Evolutionary conservation across 495 filamentous ascomycete species (phyloP), one percentile per base, ranked within the genome.

Genomic region (Penicillium paxilli): DNA sequence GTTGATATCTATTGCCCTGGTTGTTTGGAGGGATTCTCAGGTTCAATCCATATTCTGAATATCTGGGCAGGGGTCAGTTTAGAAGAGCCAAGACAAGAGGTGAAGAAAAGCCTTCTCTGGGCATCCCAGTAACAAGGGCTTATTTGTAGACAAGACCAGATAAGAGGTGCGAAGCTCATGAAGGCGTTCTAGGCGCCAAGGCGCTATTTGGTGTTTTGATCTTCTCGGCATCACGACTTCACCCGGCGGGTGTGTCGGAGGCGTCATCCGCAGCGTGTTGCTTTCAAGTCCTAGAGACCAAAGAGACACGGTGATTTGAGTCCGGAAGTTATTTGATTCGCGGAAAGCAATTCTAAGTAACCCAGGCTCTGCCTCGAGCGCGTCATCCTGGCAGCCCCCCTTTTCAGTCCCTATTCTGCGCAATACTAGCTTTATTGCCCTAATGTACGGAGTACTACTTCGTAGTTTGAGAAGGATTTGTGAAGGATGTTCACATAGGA

Each of bases 131-230:
- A 10, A 41, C 38, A 8, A 42, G 40, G 20, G 40, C 40, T 42
- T 42, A 14, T 42, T 38, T 23, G 40, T 42, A 24, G 19, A 14
- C 40, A 42, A 42, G 40, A 42, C 19, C 17, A 42, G 17, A n/a
- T 19, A 38, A 38, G 35, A 38, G 35, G 17, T 38, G 20, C 40
- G 40, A 42, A 42, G 40, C 40, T 42, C 21, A 23, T n/a, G 20
- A n/a, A 42, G 40, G 40, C 40, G 40, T 42, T 42, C 40, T 42
- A 42, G 40, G 40, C 40, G 40, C 40, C 40, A 42, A 42, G 40
- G 40, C 35, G 35, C 35, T n/a, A 38, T 38, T 38, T 38, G 11
- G 35, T 16, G 35, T 38, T 38, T 38, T 14, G 35, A 16, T 38
- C 14, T 7, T 21, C 40, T 42, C 40, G 40, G 40, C 17, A 22